These are phyloP conservation scores for Thielaviopsis cerberus DNA, from an alignment of 2,329 filamentous ascomycete species.

Conservation along the genomic window DNA sequence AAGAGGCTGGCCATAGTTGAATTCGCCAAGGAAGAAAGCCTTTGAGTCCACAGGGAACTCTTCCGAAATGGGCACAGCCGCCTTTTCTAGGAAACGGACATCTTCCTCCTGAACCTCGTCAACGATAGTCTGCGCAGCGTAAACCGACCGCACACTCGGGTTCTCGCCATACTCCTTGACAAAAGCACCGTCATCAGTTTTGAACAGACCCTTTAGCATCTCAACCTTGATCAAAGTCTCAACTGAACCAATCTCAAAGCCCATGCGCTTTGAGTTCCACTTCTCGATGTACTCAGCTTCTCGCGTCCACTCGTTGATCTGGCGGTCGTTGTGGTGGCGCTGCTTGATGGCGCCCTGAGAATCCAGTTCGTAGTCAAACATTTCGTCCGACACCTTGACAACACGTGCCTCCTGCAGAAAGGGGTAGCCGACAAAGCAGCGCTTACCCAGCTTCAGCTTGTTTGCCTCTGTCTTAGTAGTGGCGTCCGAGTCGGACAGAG, in stretches of 20 bases:
- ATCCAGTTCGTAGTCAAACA: conserved; percentile 69
- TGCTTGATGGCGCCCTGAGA: conserved; percentile 46
- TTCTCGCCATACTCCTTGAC: conserved; percentile 85
- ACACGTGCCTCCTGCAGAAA: conserved; percentile 91
- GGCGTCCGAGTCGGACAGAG: conserved; percentile 54
- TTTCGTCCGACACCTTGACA: conserved; percentile 71
- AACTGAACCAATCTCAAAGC: conserved; percentile 67
- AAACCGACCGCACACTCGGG: conserved; percentile 69
- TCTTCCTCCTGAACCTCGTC: conserved; percentile 82
- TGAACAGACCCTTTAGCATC: conserved; percentile 77
- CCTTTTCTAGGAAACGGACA: conserved; percentile 77
- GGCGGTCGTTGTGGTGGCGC: conserved; percentile 52
- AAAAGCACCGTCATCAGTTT: conserved; percentile 77
- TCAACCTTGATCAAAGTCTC: conserved; percentile 84
- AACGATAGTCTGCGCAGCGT: conserved; percentile 79
- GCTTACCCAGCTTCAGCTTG: conserved; percentile 62
- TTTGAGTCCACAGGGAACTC: conserved; percentile 72
- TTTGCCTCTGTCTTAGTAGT: conserved; percentile 54
- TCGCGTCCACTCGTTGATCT: conserved; percentile 67
- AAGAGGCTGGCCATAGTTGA: conserved; percentile 78
- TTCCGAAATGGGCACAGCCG: conserved; percentile 71
- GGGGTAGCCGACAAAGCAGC: conserved; percentile 81
- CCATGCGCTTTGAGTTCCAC: conserved; percentile 77
- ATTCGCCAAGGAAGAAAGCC: conserved; percentile 88
- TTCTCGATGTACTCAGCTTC: conserved; percentile 71